Conservation (phyloP, 2,329 filamentous ascomycete genomes). For the Microcyclospora tardicrescens region DNA sequence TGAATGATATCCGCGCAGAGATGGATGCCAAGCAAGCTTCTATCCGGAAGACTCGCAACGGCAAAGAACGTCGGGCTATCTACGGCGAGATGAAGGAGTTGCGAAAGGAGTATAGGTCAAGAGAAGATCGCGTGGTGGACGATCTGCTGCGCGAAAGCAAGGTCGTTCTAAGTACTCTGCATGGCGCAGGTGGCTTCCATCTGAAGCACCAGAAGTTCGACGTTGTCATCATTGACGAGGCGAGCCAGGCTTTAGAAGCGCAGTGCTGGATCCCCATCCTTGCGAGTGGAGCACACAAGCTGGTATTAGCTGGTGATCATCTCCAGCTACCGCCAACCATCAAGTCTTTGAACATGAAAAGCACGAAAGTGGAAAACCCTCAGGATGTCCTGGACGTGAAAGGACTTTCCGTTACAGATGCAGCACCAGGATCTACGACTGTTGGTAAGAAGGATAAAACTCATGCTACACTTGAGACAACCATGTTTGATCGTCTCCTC, state of each 20-base stretch:
- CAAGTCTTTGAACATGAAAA: constrained; percentile 52
- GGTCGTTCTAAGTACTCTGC: constrained; percentile 82
- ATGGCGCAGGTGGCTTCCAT: constrained; percentile 80
- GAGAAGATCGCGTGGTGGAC: constrained; percentile 69
- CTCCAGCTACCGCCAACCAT: constrained; percentile 89
- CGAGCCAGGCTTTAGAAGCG: constrained; percentile 86
- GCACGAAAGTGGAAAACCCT: constrained; percentile 14
- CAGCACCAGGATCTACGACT: background rate
- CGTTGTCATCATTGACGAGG: constrained; percentile 90
- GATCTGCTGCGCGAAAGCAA: constrained; percentile 64
- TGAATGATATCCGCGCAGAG: constrained; percentile 78
- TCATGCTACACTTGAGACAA: constrained; percentile 55
- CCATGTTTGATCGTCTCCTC: constrained; percentile 81
- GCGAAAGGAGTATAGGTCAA: constrained; percentile 73
- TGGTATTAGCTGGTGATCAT: constrained; percentile 86
- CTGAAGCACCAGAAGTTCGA: constrained; percentile 72
- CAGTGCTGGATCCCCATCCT: constrained; percentile 93
- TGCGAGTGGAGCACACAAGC: constrained; percentile 53
- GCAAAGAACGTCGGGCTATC: constrained; percentile 64
- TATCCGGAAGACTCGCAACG: constrained; percentile 73
- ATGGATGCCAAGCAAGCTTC: constrained; percentile 87
- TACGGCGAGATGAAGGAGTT: constrained; percentile 77
- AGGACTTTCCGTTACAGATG: constrained; percentile 1
- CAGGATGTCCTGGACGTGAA: constrained; percentile 1
- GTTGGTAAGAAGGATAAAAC: constrained; percentile 16